Evolutionary conservation across 352 stramenopile genomes (phyloP).

Genomic region (Phytophthora niederhauseri): DNA sequence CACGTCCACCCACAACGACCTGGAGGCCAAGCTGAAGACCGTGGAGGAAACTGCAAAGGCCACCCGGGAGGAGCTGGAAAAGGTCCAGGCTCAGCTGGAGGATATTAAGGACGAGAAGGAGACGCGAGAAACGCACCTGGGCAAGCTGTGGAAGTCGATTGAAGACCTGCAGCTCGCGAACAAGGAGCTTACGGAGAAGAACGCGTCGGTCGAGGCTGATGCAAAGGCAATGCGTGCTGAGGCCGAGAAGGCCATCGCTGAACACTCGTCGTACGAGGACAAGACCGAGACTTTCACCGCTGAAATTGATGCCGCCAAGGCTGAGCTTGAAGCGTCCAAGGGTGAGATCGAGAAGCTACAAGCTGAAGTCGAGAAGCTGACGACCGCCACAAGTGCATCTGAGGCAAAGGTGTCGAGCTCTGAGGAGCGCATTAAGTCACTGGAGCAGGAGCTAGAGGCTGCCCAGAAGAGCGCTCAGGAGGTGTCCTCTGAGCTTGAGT

Average conservation of each 20-base stretch:
- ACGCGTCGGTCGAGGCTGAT: constrained; percentile 47
- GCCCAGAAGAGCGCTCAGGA: constrained; percentile 8
- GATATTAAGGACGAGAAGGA: constrained; percentile 47
- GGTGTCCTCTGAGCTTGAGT: constrained; percentile 16
- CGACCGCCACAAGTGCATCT: constrained; percentile 16
- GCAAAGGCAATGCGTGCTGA: constrained; percentile 46
- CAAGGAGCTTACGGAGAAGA: constrained; percentile 53
- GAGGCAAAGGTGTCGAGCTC: constrained; percentile 22
- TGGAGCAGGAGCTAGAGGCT: constrained; percentile 41
- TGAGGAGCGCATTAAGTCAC: constrained; percentile 23
- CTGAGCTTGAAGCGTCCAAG: constrained; percentile 31
- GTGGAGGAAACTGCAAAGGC: constrained; percentile 16
- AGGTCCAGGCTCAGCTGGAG: constrained; percentile 36
- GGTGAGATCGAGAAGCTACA: constrained; percentile 40
- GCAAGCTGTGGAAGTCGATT: constrained; percentile 60
- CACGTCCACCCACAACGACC: constrained; percentile 12
- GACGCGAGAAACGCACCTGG: constrained; percentile 51
- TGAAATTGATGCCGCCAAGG: constrained; percentile 38
- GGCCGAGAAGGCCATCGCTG: constrained; percentile 43
- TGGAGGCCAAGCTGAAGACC: constrained; percentile 17
- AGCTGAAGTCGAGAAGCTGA: constrained; percentile 36
- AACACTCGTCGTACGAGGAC: constrained; percentile 37
- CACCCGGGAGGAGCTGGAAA: constrained; percentile 29
- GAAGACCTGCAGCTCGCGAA: constrained; percentile 57
- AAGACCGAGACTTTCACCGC: constrained; percentile 34